Evolutionary conservation across 2,329 filamentous ascomycete species (phyloP).

Genomic region (Aspergillus tamarii): DNA sequence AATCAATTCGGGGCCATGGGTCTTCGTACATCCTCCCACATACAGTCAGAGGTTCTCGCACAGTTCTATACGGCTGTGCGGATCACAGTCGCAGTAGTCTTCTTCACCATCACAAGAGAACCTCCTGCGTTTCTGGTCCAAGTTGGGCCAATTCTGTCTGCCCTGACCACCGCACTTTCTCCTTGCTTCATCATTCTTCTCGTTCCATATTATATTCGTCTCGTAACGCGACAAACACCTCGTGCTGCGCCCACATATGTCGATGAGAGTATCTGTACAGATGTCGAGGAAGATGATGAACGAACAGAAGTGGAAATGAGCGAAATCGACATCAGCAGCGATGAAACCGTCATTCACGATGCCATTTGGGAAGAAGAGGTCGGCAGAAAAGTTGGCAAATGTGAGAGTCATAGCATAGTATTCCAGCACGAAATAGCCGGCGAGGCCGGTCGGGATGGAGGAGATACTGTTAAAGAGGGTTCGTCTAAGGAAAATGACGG

Average conservation of each 20-base stretch:
- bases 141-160: background rate
- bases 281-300: background rate
- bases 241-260: background rate
- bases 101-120: background rate
- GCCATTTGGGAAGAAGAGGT: background rate
- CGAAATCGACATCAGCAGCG: background rate
- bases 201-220: background rate
- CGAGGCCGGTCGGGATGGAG: background rate
- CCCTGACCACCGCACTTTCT: background rate
- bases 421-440: background rate
- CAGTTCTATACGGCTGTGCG: background rate
- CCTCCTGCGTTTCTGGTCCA: background rate
- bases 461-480: background rate
- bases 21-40: background rate
- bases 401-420: background rate
- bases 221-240: background rate
- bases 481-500: background rate
- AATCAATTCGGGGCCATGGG: background rate
- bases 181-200: background rate
- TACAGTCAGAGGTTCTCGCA: background rate
- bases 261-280: background rate
- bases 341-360: background rate
- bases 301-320: background rate
- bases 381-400: background rate
- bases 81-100: background rate